Evolutionary conservation across 208 protist species (phyloP).

Genomic region (Leishmania tarentolae): DNA sequence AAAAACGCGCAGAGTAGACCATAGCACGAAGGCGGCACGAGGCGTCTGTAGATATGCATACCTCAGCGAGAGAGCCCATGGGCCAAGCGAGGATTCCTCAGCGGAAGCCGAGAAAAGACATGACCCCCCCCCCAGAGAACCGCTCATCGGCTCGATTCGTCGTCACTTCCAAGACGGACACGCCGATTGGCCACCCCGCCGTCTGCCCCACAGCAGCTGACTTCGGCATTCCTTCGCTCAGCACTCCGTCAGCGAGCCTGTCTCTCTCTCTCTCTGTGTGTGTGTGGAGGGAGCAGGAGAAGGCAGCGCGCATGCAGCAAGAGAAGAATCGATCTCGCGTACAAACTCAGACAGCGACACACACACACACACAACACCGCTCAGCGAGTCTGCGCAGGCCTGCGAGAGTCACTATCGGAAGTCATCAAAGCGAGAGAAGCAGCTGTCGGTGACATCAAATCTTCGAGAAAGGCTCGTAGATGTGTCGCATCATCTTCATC

Average conservation of each 20-base stretch:
- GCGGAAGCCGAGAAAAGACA: neutral
- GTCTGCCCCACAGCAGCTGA: neutral
- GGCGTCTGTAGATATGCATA: neutral
- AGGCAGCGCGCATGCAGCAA: neutral
- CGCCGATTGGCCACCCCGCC: neutral
- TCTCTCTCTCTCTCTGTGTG: too few species aligned
- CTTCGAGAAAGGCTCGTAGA: conserved; percentile 21
- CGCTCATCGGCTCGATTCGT: neutral
- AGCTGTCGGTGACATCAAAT: conserved; percentile 14
- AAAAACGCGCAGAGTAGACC: neutral
- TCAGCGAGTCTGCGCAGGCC: neutral
- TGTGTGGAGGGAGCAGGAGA: neutral
- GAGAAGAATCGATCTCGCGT: neutral
- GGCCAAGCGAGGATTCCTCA: neutral
- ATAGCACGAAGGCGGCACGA: neutral
- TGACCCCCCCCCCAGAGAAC: neutral
- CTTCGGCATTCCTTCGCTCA: neutral
- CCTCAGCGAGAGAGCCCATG: neutral
- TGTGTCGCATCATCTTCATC: conserved; percentile 6
- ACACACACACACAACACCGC: neutral
- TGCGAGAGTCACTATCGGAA: neutral
- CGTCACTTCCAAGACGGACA: neutral
- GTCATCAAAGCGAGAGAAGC: neutral
- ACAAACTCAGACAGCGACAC: neutral
- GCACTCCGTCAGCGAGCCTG: neutral